Conservation (phyloP, 2,329 filamentous ascomycete genomes). For the Xylariaceae sp. region DNA sequence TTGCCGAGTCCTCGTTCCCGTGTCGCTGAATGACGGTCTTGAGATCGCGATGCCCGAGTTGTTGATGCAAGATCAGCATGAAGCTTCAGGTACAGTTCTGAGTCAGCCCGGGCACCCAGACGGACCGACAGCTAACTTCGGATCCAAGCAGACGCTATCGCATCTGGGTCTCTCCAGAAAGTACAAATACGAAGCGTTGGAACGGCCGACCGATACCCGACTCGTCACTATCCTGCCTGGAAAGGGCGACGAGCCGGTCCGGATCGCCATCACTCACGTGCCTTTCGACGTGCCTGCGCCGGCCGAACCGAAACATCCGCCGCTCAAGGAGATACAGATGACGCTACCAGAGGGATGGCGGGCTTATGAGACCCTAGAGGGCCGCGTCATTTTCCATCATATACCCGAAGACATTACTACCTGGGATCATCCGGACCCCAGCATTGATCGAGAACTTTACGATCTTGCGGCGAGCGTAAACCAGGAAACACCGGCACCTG, state of each 20-base stretch:
- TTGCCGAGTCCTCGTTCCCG: too few relatives aligned
- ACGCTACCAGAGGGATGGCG: conserved; percentile 6
- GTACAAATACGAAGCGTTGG: conserved; percentile 11
- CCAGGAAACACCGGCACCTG: background rate
- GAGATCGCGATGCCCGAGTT: too few relatives aligned
- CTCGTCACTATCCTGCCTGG: conserved; percentile 12
- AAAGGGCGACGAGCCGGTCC: conserved; percentile 8
- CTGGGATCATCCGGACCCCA: conserved; percentile 11
- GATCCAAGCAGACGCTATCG: too few relatives aligned
- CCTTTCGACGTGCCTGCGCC: conserved; percentile 3
- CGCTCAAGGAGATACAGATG: conserved; percentile 8
- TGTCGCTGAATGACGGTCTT: too few relatives aligned
- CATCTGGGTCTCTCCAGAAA: too few relatives aligned
- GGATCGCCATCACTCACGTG: conserved; percentile 9
- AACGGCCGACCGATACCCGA: conserved; percentile 9
- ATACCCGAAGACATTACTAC: background rate
- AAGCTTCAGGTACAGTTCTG: too few relatives aligned
- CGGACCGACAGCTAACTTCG: too few relatives aligned
- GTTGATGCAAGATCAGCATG: too few relatives aligned
- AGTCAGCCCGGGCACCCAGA: too few relatives aligned
- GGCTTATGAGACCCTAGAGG: conserved; percentile 7
- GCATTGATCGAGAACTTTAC: conserved; percentile 3
- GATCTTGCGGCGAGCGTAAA: conserved; percentile 1
- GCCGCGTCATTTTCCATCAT: conserved; percentile 9
- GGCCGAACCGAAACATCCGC: conserved; percentile 3